Evolutionary conservation across 805 yeast genomes (phyloP), one percentile per base, ranked within the genome.

Genomic region (Scheffersomyces coipomensis): DNA sequence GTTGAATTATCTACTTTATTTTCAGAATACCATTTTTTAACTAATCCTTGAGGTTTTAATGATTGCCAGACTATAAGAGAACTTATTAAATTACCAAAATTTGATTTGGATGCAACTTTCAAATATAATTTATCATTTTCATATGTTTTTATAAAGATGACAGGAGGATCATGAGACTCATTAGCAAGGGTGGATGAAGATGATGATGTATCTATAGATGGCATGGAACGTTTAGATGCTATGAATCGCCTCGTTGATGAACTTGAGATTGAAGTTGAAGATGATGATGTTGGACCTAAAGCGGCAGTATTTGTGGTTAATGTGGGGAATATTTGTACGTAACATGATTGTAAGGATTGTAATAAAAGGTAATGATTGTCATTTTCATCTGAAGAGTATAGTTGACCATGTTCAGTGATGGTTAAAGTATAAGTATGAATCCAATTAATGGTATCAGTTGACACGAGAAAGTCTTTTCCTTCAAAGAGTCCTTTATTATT

Each of bases 61-160:
- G 70, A 65, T 44, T 78, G 80, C 87, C 87, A 81, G 38, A 79
- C 75, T 18, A 78, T 47, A 33, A 81, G 53, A 7, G 71, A 49
- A 33, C 75, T 61, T 19, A 79, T 49, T 18, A 81, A 52, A 31
- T 62, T 58, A 23, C 73, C 61, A 40, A 80, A 76, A 36, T 55
- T 63, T 24, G 55, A 39, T 40, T 62, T 65, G 10, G 66, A 54
- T 4, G 63, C 55, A 9, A 74, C 56, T 39, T 64, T 48, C 46
- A 65, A 51, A 51, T 68, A 69, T 19, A 68, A 43, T 49, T 62
- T 55, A 42, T 63, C 64, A 46, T 61, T 69, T 41, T 65, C 65
- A 43, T 54, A 62, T 1, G 76, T 63, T 25, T 65, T 61, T 17
- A 77, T 53, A 42, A 64, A 71, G 11, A 78, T 48, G 29, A 64